Percentiles rank a stretch among this genome's conserved stretches.
These are phyloP conservation scores for Melanopsichium pennsylvanicum DNA, from an alignment of 1,284 basidiomycete genomes.

Conservation along the genomic window DNA sequence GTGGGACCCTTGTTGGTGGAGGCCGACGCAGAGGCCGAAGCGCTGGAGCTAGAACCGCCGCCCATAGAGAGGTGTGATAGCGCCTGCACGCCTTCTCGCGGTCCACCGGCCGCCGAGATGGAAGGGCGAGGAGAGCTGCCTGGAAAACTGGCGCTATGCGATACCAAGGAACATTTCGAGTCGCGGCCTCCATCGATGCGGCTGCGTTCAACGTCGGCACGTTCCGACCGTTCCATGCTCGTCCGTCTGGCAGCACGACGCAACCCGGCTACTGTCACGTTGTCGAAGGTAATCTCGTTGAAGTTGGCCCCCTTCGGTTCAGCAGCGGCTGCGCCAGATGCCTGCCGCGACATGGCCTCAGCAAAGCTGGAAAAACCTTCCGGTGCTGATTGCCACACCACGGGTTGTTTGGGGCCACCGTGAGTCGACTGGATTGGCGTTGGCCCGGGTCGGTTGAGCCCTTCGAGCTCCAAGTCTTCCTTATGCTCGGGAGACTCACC, in stretches of 20 bases:
- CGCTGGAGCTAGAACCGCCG: slow-evolving; percentile 3
- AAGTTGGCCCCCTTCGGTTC: slow-evolving; percentile 3
- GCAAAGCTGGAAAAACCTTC: slow-evolving; percentile 34
- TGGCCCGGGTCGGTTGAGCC: slow-evolving; percentile 34
- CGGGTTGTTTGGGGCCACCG: slow-evolving; percentile 14
- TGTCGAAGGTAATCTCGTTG: slow-evolving; percentile 28
- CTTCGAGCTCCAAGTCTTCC: not conserved
- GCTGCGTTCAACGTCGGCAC: slow-evolving; percentile 10
- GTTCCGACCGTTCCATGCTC: slow-evolving; percentile 37
- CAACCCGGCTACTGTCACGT: slow-evolving; percentile 46
- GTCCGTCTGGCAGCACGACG: slow-evolving; percentile 51
- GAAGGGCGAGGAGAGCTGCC: slow-evolving; percentile 37
- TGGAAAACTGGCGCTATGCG: slow-evolving; percentile 47
- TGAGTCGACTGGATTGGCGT: slow-evolving; percentile 44
- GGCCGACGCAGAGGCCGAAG: slow-evolving; percentile 25
- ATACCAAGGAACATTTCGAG: slow-evolving; percentile 12
- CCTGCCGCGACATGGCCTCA: slow-evolving; percentile 32
- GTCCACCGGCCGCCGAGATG: slow-evolving; percentile 24
- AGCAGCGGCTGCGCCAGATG: slow-evolving; percentile 11
- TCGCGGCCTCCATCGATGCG: slow-evolving; percentile 14
- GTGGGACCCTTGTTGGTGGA: slow-evolving; percentile 37
- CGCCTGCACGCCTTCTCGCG: slow-evolving; percentile 32
- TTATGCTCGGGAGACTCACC: not conserved
- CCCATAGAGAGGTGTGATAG: slow-evolving; percentile 27
- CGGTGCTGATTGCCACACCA: slow-evolving; percentile 47